Base-by-base conservation (phyloP, 2,329 filamentous ascomycete species). In the Diaporthe nobilis region DNA sequence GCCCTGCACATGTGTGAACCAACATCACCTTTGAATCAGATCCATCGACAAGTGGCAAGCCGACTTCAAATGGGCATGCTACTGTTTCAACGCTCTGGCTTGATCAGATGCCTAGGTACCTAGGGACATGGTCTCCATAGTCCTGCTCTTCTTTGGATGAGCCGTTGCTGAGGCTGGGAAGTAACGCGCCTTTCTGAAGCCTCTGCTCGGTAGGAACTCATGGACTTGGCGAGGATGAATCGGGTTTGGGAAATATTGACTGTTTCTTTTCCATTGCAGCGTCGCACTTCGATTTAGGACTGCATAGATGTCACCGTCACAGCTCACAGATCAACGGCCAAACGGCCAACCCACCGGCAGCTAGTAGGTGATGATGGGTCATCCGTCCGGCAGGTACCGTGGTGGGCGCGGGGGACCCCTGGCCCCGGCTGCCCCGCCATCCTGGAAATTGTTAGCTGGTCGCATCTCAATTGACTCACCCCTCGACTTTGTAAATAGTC, bases 391-490 rank as follows among this genome's bases (percentile, higher is more conserved):
- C 37, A 61, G 58, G 58, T 61, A 61, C 22, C 58, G 61, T 37
- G 28, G 28, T n/a, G 17, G 47, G 31, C 47, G 63, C 47, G 65
- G 31, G 65, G 65, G 65, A 28, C 49, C 65, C 65, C 65, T 55
- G 49, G n/a, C n/a, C 31, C 31, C 13, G 22, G 34, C 31, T 70
- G 65, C 49, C 49, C 65, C 65, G 65, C 65, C 65, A 68, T 70
- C 49, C 60, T 55, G 65, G 65, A 68, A 68, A 68, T 68, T 68
- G 65, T 68, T 68, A 53, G 47, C 65, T 68, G 47, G 65, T 68
- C n/a, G 65, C 65, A 53, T 70, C 47, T 55, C 49, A 55, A 55
- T 70, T 70, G 65, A 70, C 49, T 70, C 65, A 70, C 49, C n/a
- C 65, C 49, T 55, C 47, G n/a, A 55, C 49, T 39, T 31, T 42